Evolutionary conservation across 768 basidiomycete species (phyloP).

Genomic region (Bullera alba): DNA sequence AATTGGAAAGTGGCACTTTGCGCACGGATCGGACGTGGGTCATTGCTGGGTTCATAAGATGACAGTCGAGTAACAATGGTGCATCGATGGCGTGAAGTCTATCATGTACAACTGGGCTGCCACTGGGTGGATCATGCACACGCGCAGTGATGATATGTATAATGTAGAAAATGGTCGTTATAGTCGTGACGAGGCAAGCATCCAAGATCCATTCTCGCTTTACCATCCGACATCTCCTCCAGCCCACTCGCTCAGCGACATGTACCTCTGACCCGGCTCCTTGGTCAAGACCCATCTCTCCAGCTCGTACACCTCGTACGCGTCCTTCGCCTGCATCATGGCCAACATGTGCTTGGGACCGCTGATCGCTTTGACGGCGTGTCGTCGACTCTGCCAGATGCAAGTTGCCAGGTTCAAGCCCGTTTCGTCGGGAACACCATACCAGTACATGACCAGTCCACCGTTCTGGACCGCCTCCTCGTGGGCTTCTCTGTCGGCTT

Average conservation of each 20-base stretch:
- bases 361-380: conserved; percentile 72
- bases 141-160: background rate
- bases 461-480: conserved; percentile 79
- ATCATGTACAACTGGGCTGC: no score
- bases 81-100: no score
- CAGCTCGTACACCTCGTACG: conserved; percentile 69
- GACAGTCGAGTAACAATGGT: no score
- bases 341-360: conserved; percentile 75
- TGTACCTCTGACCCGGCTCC: conserved; percentile 53
- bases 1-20: no score
- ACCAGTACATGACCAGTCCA: conserved; percentile 84
- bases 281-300: conserved; percentile 72
- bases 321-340: conserved; percentile 61
- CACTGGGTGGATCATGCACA: no score
- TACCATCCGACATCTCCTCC: conserved; percentile 32
- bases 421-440: conserved; percentile 69
- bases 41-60: no score
- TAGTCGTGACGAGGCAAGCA: no score
- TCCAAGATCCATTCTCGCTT: no score
- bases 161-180: background rate
- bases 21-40: no score
- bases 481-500: conserved; percentile 78
- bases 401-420: conserved; percentile 90
- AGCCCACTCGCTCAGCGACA: conserved; percentile 58
- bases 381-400: conserved; percentile 73